Evolutionary conservation across 495 filamentous ascomycete genomes (phyloP), one percentile per base, ranked within the genome.

Genomic region (Entonaema liquescens): DNA sequence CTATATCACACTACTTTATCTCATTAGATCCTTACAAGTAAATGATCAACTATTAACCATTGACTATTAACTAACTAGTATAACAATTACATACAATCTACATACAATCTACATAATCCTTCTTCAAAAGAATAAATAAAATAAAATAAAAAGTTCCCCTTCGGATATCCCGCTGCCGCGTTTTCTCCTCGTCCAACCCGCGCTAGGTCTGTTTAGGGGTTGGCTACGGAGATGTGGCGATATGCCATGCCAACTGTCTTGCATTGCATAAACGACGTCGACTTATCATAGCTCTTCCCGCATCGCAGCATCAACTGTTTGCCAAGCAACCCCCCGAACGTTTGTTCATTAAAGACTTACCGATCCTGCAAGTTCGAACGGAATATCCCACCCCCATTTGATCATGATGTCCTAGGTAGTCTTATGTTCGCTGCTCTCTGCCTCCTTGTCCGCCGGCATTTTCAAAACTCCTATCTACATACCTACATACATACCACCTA

Each of bases 161-260:
- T 38, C 29, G 42, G 53, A 40, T 70, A 53, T 64, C 67, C 60
- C 54, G 54, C 55, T 59, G 58, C 60, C 67, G 67, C 67, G 54
- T 56, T 61, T 36, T 50, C 61, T 38, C 19, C 44, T 26, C 56
- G 9, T 40, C 35, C 33, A 58, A 36, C 33, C 54, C 29, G 33
- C 54, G 31, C 57, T 74, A 65, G 53, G 62, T 65, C 63, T 64
- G 65, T 59, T 61, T 75, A 68, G 70, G 65, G 65, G 66, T 65
- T 62, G 62, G 63, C 71, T 59, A 59, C 60, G 12, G 26, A 44
- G n/a, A 68, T 67, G 67, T 70, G 67, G 71, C 62, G 67, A 74
- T 67, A 71, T 71, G 71, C 59, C 49, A 77, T 77, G 75, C 75
- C 75, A 77, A 66, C 75, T 77, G 75, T 77, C 75, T 72, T 77